These are phyloP conservation scores for Calonectria pseudoturangicola DNA, from an alignment of 2,329 filamentous ascomycete species.

Conservation along the genomic window DNA sequence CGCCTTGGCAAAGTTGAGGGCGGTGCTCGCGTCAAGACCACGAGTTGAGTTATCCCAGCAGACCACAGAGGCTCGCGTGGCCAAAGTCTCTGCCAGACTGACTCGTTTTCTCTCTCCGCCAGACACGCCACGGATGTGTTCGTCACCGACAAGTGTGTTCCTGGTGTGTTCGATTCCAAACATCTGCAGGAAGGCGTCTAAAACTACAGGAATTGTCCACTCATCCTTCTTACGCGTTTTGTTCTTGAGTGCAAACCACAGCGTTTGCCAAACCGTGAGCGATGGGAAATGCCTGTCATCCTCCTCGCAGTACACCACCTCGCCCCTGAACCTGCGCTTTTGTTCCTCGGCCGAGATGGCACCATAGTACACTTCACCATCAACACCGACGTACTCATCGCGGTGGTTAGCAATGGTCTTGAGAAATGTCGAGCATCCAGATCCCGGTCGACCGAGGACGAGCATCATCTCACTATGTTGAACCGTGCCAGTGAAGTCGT, in stretches of 20 bases:
- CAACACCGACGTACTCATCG: conserved; percentile 30
- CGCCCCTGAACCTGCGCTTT: conserved; percentile 33
- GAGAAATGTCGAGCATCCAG: conserved; percentile 75
- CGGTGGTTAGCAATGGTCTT: conserved; percentile 39
- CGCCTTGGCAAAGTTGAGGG: conserved; percentile 78
- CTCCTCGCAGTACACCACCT: conserved; percentile 38
- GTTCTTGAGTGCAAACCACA: conserved; percentile 38
- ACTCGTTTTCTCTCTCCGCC: conserved; percentile 82
- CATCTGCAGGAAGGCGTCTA: conserved; percentile 38
- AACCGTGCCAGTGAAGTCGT: conserved; percentile 59
- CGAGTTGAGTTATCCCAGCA: conserved; percentile 78
- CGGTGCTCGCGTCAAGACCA: conserved; percentile 81
- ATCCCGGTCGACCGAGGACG: conserved; percentile 77
- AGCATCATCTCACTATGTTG: conserved; percentile 80
- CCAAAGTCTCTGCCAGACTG: conserved; percentile 79
- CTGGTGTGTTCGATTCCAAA: conserved; percentile 38
- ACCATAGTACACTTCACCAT: conserved; percentile 39
- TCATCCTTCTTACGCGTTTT: conserved; percentile 41
- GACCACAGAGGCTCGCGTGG: conserved; percentile 67
- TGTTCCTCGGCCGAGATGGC: conserved; percentile 36
- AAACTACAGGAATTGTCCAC: conserved; percentile 31
- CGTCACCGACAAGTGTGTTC: conserved; percentile 72
- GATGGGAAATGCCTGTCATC: conserved; percentile 38
- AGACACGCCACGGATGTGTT: conserved; percentile 74
- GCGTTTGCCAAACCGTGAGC: conserved; percentile 40